Conservation (phyloP, 2,329 filamentous ascomycete genomes). For the Nigrospora oryzae region DNA sequence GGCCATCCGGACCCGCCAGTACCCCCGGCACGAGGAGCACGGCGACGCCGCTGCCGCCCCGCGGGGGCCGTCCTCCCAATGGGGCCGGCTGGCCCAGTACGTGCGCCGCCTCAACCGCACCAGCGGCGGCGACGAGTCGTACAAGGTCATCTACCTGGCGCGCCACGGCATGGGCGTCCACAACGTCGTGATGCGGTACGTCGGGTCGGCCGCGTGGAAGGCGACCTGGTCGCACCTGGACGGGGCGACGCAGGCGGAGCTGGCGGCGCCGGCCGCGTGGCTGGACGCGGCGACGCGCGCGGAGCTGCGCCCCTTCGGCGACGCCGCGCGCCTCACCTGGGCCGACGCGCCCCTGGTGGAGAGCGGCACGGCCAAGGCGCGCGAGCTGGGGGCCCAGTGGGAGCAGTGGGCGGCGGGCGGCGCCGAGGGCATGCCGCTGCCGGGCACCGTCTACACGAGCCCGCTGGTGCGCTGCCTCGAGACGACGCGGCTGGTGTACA, state of each 20-base stretch:
- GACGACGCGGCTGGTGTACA: slow-evolving; percentile 6
- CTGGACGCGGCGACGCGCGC: slow-evolving; percentile 3
- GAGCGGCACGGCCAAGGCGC: slow-evolving; percentile 4
- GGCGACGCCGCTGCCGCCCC: not conserved
- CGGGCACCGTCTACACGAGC: slow-evolving; percentile 8
- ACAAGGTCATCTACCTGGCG: slow-evolving; percentile 8
- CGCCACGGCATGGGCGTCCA: slow-evolving; percentile 8
- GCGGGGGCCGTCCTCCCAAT: not conserved
- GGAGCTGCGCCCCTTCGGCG: not conserved
- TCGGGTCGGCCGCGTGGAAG: slow-evolving; percentile 3
- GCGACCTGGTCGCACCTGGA: slow-evolving; percentile 7
- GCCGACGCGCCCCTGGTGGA: slow-evolving; percentile 6
- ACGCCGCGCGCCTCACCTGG: slow-evolving; percentile 3
- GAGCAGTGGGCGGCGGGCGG: not conserved
- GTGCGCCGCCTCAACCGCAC: slow-evolving; percentile 3
- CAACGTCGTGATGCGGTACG: slow-evolving; percentile 8
- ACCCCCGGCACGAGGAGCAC: not conserved
- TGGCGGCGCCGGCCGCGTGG: not conserved
- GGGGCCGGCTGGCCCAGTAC: slow-evolving; percentile 5
- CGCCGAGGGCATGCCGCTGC: slow-evolving; percentile 5
- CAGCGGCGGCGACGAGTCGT: slow-evolving; percentile 3
- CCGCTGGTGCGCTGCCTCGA: slow-evolving; percentile 9
- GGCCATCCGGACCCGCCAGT: not conserved
- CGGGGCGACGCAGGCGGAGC: slow-evolving; percentile 1
- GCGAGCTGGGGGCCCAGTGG: slow-evolving; percentile 3